Conservation (phyloP, 768 basidiomycete genomes). For the Amanita exitialis region DNA sequence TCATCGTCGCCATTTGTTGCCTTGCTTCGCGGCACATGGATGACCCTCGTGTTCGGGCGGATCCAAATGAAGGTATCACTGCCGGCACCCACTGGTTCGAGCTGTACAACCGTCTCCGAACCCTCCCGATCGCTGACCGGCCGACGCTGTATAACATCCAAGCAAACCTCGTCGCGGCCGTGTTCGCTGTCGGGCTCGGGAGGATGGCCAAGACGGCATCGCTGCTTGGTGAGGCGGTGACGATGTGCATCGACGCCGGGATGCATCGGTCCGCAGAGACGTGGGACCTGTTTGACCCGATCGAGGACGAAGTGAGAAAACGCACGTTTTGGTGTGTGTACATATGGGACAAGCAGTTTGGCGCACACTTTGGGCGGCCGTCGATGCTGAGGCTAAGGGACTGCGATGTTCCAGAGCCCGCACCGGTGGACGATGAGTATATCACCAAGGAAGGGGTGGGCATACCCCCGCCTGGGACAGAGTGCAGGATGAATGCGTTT, state of each 20-base stretch:
- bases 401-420: constrained; percentile 85
- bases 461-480: constrained; percentile 58
- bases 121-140: constrained; percentile 79
- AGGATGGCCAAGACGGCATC: constrained; percentile 82
- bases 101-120: constrained; percentile 76
- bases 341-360: constrained; percentile 91
- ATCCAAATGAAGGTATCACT: constrained; percentile 75
- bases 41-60: constrained; percentile 79
- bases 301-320: constrained; percentile 87
- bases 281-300: constrained; percentile 80
- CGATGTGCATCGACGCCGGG: constrained; percentile 82
- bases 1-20: constrained; percentile 89
- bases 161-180: constrained; percentile 83
- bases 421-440: constrained; percentile 82
- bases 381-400: constrained; percentile 80
- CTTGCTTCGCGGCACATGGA: constrained; percentile 89
- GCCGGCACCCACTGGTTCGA: constrained; percentile 92
- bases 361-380: constrained; percentile 83
- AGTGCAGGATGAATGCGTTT: constrained; percentile 76
- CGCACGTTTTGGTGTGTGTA: constrained; percentile 97
- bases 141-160: constrained; percentile 91
- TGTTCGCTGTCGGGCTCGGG: constrained; percentile 86
- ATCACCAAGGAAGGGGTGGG: constrained; percentile 66
- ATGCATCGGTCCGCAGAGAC: constrained; percentile 81
- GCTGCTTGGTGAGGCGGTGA: constrained; percentile 78